Percentiles rank a stretch among this genome's conserved stretches.
These are phyloP conservation scores for Ascocoryne sarcoides DNA, from an alignment of 2,329 filamentous ascomycete genomes.

Conservation along the genomic window DNA sequence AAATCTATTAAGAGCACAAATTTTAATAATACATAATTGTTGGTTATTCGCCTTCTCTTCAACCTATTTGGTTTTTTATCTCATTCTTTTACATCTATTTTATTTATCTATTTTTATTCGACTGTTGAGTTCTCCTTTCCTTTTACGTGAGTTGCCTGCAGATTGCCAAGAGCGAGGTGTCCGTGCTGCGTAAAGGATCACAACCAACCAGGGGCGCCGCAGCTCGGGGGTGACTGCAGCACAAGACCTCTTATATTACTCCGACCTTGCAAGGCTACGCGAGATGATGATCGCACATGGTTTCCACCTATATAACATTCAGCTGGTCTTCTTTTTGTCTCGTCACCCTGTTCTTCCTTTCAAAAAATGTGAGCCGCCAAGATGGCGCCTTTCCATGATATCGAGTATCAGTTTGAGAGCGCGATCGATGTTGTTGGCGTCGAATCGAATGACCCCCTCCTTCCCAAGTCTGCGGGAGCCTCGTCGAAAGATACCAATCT, in stretches of 20 bases:
- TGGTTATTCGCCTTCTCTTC: too few relatives aligned
- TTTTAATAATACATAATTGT: not conserved
- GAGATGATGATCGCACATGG: too few relatives aligned
- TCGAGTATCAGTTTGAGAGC: conserved; percentile 8
- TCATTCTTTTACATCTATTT: not conserved
- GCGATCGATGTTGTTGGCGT: conserved; percentile 2
- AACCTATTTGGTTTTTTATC: too few relatives aligned
- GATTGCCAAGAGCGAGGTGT: not conserved
- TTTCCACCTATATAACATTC: too few relatives aligned
- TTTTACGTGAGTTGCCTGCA: not conserved
- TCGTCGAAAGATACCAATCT: conserved; percentile 2
- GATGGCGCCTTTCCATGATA: conserved; percentile 3
- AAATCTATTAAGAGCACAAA: not conserved
- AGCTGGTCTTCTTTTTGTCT: too few relatives aligned
- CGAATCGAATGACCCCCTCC: conserved; percentile 11
- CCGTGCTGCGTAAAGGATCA: not conserved
- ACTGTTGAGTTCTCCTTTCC: not conserved
- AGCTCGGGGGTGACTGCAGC: too few relatives aligned
- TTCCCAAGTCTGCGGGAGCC: conserved; percentile 6
- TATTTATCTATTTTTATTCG: not conserved
- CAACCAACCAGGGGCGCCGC: not conserved
- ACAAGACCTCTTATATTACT: too few relatives aligned
- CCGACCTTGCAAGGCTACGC: too few relatives aligned
- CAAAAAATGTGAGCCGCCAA: too few relatives aligned
- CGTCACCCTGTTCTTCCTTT: too few relatives aligned